A percentile compares a stretch with the other conserved stretches of the same genome.
Evolutionary conservation across 805 yeast genomes (phyloP).

Genomic region (Zygosaccharomyces gambellarensis): DNA sequence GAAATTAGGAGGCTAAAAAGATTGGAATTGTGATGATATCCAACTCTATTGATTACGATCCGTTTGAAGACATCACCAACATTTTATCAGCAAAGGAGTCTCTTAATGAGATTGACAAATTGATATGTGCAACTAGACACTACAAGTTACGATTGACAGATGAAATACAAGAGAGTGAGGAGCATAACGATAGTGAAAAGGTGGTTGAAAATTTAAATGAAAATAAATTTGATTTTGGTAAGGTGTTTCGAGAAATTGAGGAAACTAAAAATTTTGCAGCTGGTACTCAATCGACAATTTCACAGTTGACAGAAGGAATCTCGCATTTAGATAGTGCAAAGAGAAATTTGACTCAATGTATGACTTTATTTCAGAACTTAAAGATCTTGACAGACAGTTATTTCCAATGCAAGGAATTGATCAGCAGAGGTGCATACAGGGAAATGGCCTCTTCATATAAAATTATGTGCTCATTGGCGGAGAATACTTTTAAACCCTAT

Average conservation of each 20-base stretch:
- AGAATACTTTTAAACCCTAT: slow-evolving; percentile 50
- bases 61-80: slow-evolving; percentile 46
- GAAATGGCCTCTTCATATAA: slow-evolving; percentile 29
- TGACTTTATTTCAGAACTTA: slow-evolving; percentile 80
- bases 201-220: slow-evolving; percentile 11
- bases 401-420: slow-evolving; percentile 18
- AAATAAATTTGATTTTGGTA: slow-evolving; percentile 25
- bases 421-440: slow-evolving; percentile 16
- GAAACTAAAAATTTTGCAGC: slow-evolving; percentile 78
- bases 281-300: slow-evolving; percentile 58
- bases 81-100: slow-evolving; percentile 50
- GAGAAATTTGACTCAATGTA: slow-evolving; percentile 72
- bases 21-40: slow-evolving; percentile 17
- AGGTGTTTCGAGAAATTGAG: slow-evolving; percentile 46
- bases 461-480: slow-evolving; percentile 32
- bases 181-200: slow-evolving; percentile 19
- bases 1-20: not conserved
- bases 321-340: slow-evolving; percentile 77
- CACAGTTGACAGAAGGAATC: slow-evolving; percentile 69
- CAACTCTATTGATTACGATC: slow-evolving; percentile 45
- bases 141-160: slow-evolving; percentile 48
- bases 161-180: slow-evolving; percentile 39
- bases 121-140: slow-evolving; percentile 45
- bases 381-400: slow-evolving; percentile 67
- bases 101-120: slow-evolving; percentile 46